Conservation (phyloP, 441 rosid species). For the Codiaeum variegatum region DNA sequence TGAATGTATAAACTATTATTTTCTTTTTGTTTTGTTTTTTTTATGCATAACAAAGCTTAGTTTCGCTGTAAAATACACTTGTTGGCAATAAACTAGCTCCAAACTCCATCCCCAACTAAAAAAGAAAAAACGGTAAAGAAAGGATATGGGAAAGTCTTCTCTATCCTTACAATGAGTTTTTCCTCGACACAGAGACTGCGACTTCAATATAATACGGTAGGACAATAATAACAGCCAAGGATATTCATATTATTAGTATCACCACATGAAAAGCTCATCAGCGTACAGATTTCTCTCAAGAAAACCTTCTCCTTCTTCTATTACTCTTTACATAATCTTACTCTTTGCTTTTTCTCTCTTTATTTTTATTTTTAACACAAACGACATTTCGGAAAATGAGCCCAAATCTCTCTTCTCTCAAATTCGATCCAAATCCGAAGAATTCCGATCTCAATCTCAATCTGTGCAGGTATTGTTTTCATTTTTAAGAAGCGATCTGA, state of each 20-base stretch:
- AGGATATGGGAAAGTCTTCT: too few relatives aligned
- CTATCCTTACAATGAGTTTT: too few relatives aligned
- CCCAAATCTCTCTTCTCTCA: slow-evolving; percentile 20
- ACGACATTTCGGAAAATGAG: slow-evolving; percentile 43
- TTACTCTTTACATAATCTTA: slow-evolving; percentile 43
- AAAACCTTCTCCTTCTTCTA: slow-evolving; percentile 29
- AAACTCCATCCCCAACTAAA: too few relatives aligned
- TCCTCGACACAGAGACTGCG: too few relatives aligned
- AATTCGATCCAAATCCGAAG: background rate
- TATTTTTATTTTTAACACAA: slow-evolving; percentile 40
- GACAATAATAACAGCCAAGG: slow-evolving; percentile 27
- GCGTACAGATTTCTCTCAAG: slow-evolving; percentile 36
- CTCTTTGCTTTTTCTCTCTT: slow-evolving; percentile 47
- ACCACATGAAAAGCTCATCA: slow-evolving; percentile 27
- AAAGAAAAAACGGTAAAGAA: too few relatives aligned
- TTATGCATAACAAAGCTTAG: too few relatives aligned
- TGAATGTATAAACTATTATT: too few relatives aligned
- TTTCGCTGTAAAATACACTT: too few relatives aligned
- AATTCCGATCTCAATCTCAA: slow-evolving; percentile 1
- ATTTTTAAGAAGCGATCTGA: background rate
- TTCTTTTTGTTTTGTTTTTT: too few relatives aligned
- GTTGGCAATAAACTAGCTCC: too few relatives aligned
- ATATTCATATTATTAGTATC: slow-evolving; percentile 25
- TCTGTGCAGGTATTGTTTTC: slow-evolving; percentile 28
- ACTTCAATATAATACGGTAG: too few relatives aligned